Evolutionary conservation across 495 filamentous ascomycete genomes (phyloP).

Genomic region (Hypoxylon intermedium): DNA sequence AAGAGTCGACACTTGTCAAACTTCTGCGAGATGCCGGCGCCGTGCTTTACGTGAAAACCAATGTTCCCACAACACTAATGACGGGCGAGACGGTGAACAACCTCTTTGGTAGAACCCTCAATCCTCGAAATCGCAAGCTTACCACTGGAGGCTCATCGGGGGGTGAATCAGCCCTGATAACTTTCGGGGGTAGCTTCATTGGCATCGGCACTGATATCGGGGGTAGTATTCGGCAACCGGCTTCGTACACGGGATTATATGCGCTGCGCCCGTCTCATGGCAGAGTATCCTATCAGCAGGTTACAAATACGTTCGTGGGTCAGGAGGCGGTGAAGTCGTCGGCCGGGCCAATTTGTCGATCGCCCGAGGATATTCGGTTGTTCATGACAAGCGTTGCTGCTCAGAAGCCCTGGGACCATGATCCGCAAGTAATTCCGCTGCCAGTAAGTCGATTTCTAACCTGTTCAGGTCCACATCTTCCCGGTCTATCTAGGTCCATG

Average conservation of each 20-base stretch:
- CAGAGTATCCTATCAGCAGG: conserved; percentile 1
- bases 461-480: background rate
- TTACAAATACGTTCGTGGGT: conserved; percentile 3
- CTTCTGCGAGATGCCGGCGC: conserved; percentile 52
- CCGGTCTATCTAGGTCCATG: background rate
- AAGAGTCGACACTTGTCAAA: conserved; percentile 56
- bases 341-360: conserved; percentile 10
- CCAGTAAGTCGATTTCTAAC: background rate
- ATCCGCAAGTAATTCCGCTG: conserved; percentile 4
- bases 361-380: conserved; percentile 12
- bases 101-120: conserved; percentile 66
- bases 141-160: conserved; percentile 66
- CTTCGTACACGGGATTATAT: conserved; percentile 5
- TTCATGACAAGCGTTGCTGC: conserved; percentile 9
- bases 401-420: conserved; percentile 2
- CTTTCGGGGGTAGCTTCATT: conserved; percentile 45
- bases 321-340: conserved; percentile 15
- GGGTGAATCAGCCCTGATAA: conserved; percentile 59
- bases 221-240: conserved; percentile 3
- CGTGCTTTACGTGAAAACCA: conserved; percentile 69
- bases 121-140: conserved; percentile 62
- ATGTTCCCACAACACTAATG: conserved; percentile 63
- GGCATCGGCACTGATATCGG: conserved; percentile 62
- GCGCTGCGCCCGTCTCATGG: conserved; percentile 2
- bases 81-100: conserved; percentile 60